These are phyloP conservation scores for Psilocybe cyanescens DNA, from an alignment of 768 basidiomycete genomes.

Conservation along the genomic window DNA sequence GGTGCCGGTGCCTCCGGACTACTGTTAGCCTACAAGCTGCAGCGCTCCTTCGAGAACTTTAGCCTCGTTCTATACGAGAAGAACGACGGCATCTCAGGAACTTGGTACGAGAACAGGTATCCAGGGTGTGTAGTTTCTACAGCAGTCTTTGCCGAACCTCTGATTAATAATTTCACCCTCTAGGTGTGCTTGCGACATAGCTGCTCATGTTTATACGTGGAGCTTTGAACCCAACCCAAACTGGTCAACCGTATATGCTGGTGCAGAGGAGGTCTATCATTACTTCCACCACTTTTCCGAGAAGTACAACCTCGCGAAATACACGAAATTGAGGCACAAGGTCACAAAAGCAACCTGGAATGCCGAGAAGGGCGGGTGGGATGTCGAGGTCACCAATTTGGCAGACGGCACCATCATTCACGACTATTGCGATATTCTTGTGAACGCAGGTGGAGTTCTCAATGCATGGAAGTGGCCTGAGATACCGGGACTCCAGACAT, in stretches of 20 bases:
- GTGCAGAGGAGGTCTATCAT: constrained; percentile 30
- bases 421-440: constrained; percentile 34
- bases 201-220: constrained; percentile 36
- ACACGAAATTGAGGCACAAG: constrained; percentile 29
- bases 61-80: constrained; percentile 36
- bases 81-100: constrained; percentile 34
- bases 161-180: neutral
- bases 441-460: constrained; percentile 36
- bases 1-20: constrained; percentile 40
- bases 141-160: neutral
- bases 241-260: constrained; percentile 36
- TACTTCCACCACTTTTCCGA: constrained; percentile 33
- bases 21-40: constrained; percentile 35
- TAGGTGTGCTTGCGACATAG: constrained; percentile 29
- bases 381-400: constrained; percentile 27
- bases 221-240: constrained; percentile 35
- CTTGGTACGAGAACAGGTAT: constrained; percentile 40
- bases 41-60: constrained; percentile 37
- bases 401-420: constrained; percentile 17
- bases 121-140: constrained; percentile 27
- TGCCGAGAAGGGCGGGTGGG: constrained; percentile 28
- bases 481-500: constrained; percentile 21
- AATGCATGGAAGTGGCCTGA: constrained; percentile 43
- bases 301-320: constrained; percentile 33
- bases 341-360: constrained; percentile 33